phyloP scores from a whole-genome alignment of 2,329 filamentous ascomycete genomes.

The Alternaria arborescens region DNA sequence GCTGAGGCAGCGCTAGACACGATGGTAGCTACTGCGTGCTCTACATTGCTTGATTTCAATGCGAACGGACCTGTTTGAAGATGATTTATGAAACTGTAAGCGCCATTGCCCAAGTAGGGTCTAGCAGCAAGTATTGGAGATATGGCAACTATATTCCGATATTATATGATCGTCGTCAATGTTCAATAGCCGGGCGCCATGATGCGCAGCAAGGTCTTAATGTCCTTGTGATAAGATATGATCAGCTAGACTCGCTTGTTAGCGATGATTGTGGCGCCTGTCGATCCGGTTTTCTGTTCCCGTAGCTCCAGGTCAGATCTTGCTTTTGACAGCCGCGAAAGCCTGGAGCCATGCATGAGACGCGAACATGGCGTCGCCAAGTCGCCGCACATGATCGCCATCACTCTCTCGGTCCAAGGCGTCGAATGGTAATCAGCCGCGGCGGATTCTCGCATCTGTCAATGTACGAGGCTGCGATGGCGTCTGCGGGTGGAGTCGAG shows the following conservation, averaged over 20 bases:
- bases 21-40: slow-evolving; percentile 5
- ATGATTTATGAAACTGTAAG: slow-evolving; percentile 4
- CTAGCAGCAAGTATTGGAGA: slow-evolving; percentile 19
- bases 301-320: slow-evolving; percentile 16
- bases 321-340: slow-evolving; percentile 15
- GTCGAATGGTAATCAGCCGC: slow-evolving; percentile 2
- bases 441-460: slow-evolving; percentile 11
- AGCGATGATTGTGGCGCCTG: slow-evolving; percentile 14
- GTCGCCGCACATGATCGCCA: slow-evolving; percentile 13
- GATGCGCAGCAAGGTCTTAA: slow-evolving; percentile 21
- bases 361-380: slow-evolving; percentile 11
- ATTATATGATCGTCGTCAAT: slow-evolving; percentile 27
- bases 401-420: slow-evolving; percentile 9
- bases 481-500: slow-evolving; percentile 8
- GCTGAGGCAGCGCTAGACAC: slow-evolving; percentile 11
- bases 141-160: slow-evolving; percentile 25
- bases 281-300: slow-evolving; percentile 19
- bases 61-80: slow-evolving; percentile 8
- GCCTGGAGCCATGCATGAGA: slow-evolving; percentile 13
- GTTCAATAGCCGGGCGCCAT: slow-evolving; percentile 17
- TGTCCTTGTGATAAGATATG: slow-evolving; percentile 18
- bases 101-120: not conserved
- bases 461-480: slow-evolving; percentile 26
- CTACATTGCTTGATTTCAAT: slow-evolving; percentile 2
- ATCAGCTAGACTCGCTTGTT: slow-evolving; percentile 12